Conservation (phyloP, 768 basidiomycete species). For the Rhizopogon vulgaris region DNA sequence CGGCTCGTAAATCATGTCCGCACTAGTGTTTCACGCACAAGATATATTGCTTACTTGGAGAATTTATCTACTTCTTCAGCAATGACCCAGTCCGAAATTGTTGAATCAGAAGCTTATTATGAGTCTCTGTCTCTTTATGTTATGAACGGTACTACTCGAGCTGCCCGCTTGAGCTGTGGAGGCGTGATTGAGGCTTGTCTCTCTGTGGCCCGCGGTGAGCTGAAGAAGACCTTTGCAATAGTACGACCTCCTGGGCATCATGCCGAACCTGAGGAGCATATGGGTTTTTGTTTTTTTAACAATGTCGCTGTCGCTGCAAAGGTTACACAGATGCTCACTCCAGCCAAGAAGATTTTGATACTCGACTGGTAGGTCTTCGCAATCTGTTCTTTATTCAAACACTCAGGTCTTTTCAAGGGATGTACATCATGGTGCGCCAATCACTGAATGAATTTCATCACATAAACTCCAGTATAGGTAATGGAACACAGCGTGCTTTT, state of each 20-base stretch:
- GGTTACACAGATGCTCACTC: constrained; percentile 66
- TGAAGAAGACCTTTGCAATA: constrained; percentile 89
- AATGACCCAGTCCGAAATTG: constrained; percentile 69
- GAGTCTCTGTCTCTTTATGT: constrained; percentile 92
- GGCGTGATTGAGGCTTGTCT: constrained; percentile 89
- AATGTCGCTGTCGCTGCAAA: constrained; percentile 92
- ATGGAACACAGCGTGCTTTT: constrained; percentile 95
- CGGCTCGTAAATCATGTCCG: constrained; percentile 9
- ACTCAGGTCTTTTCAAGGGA: constrained; percentile 53
- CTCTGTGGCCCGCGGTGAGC: constrained; percentile 73
- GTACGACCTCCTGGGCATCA: constrained; percentile 98
- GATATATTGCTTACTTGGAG: constrained; percentile 4
- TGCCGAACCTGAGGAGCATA: constrained; percentile 95
- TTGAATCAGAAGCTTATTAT: constrained; percentile 76
- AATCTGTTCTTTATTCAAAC: constrained; percentile 4
- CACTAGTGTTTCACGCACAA: constrained; percentile 7
- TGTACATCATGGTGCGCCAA: constrained; percentile 77
- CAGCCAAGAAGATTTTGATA: constrained; percentile 79
- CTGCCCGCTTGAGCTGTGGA: constrained; percentile 87
- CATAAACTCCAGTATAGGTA: constrained; percentile 46
- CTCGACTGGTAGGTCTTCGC: constrained; percentile 79
- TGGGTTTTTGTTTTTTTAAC: constrained; percentile 99
- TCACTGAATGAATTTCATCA: background rate
- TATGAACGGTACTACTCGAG: constrained; percentile 73
- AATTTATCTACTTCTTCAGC: constrained; percentile 34